A percentile compares a stretch with the other conserved stretches of the same genome.
phyloP scores from a whole-genome alignment of 139 green algal species.

The Pseudopediastrum boryanum region DNA sequence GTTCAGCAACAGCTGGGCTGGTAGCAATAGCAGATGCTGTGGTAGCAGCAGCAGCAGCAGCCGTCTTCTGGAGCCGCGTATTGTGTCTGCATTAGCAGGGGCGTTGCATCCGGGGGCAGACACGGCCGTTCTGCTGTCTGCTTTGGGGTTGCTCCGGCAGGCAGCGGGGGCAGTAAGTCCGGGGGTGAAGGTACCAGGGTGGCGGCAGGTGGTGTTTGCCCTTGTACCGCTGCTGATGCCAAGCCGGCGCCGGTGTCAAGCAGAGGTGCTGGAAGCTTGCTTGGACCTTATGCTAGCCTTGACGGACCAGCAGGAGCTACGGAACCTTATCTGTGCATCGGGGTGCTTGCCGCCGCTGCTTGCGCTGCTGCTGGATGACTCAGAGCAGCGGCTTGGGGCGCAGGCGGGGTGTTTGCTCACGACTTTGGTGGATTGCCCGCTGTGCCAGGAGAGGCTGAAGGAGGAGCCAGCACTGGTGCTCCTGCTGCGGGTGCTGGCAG shows the following conservation, averaged over 20 bases:
- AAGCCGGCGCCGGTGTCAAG: conserved; percentile 2
- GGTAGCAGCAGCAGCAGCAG: conserved; percentile 1
- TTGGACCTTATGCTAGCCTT: conserved; percentile 30
- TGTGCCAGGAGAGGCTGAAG: neutral
- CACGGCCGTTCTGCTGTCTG: conserved; percentile 26
- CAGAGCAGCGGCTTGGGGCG: conserved; percentile 21
- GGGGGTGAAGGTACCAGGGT: neutral
- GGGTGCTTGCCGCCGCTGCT: conserved; percentile 29
- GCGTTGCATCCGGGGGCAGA: conserved; percentile 26
- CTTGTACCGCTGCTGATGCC: conserved; percentile 30
- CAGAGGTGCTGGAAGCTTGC: conserved; percentile 9
- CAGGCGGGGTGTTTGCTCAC: conserved; percentile 23
- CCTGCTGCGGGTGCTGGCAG: conserved; percentile 15
- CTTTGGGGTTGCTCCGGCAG: conserved; percentile 3
- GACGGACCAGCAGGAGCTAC: conserved; percentile 23
- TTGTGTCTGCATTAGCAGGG: conserved; percentile 3
- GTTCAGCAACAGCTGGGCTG: neutral
- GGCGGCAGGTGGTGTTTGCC: conserved; percentile 25
- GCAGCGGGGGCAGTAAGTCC: conserved; percentile 18
- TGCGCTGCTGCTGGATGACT: conserved; percentile 1
- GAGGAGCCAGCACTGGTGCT: conserved; percentile 5
- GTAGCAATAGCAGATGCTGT: conserved; percentile 27
- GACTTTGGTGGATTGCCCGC: neutral
- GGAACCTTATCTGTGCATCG: neutral
- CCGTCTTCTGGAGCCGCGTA: conserved; percentile 4